These are phyloP conservation scores for Erysimum cheiri DNA, from an alignment of 441 rosid genomes.

Conservation along the genomic window DNA sequence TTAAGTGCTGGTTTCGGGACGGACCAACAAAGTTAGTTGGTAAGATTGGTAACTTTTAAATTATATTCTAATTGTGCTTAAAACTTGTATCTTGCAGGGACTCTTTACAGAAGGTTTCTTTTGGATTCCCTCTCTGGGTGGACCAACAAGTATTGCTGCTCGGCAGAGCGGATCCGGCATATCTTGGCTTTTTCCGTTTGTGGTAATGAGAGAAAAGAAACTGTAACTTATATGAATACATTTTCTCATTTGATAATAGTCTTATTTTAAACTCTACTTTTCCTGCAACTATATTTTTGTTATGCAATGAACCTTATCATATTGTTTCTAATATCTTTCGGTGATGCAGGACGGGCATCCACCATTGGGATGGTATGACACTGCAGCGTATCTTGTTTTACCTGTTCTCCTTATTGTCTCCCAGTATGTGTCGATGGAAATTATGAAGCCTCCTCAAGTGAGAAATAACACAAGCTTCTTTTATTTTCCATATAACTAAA, in stretches of 20 bases:
- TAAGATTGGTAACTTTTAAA: constrained; percentile 1
- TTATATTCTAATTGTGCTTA: neutral
- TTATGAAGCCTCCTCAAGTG: constrained; percentile 99
- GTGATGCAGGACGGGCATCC: constrained; percentile 89
- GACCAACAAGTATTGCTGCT: constrained; percentile 95
- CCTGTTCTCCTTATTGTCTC: constrained; percentile 90
- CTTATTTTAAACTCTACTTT: neutral
- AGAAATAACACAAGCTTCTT: constrained; percentile 42
- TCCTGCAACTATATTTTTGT: neutral
- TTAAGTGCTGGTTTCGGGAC: neutral
- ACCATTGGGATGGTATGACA: constrained; percentile 92
- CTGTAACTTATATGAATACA: neutral
- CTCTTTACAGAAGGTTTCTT: constrained; percentile 92
- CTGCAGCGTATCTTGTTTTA: constrained; percentile 90
- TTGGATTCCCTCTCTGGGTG: constrained; percentile 97
- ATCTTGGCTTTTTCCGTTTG: constrained; percentile 96
- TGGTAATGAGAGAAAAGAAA: constrained; percentile 59
- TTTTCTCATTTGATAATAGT: neutral
- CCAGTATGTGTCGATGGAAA: constrained; percentile 92
- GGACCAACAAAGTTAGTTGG: constrained; percentile 5
- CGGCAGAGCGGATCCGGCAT: constrained; percentile 95
- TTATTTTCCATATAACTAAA: no score
- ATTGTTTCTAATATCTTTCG: constrained; percentile 39
- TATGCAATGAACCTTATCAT: constrained; percentile 17
- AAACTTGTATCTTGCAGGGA: constrained; percentile 57